Evolutionary conservation across 148 eudicot genomes (phyloP), one percentile per base, ranked within the genome.

Genomic region (Chenopodium suecicum): DNA sequence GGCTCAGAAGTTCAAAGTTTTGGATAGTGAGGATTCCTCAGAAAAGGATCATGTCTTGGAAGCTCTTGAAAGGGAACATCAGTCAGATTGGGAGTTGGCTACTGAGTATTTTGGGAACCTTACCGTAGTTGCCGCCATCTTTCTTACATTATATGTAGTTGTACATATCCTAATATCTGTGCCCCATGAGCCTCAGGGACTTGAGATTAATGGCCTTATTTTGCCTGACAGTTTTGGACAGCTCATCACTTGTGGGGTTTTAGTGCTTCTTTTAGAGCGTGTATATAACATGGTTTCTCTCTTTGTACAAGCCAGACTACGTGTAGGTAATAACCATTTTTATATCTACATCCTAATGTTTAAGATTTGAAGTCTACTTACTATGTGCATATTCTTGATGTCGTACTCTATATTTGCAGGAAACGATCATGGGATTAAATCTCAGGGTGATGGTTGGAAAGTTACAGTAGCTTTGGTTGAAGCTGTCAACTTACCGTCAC

Each of bases 391-490:
- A 58, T 62, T 29, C 3, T 14, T 46, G 25, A 31, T 62, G 25
- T 58, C 44, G 19, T 31, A 47, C 22, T 17, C 47, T 58, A 0
- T 65, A 7, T 81, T 41, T 41, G 75, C 89, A 94, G 98, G 93
- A 77, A 91, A 88, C 79, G 97, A 94, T 84, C 94, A 90, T 86
- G 95, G 98, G 83, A 84, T 93, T 73, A 94, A 90, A 88, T 91
- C 94, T 37, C 95, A 89, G 85, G 97, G 98, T 80, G 98, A 93
- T 79, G 98, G 98, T 66, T 94, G 98, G 98, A 89, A 91, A 67
- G 90, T 93, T 72, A 94, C 97, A 56, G 91, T 89, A 34, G 98
- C 97, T 62, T 82, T 94, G 84, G 86, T 94, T 75, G 95, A 92
- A 85, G 98, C 92, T 52, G 84, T 66, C 54, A 90, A 90, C 82